Percentiles rank a stretch among this genome's conserved stretches.
Evolutionary conservation across 495 filamentous ascomycete species (phyloP).

Genomic region (Cercophora scortea): DNA sequence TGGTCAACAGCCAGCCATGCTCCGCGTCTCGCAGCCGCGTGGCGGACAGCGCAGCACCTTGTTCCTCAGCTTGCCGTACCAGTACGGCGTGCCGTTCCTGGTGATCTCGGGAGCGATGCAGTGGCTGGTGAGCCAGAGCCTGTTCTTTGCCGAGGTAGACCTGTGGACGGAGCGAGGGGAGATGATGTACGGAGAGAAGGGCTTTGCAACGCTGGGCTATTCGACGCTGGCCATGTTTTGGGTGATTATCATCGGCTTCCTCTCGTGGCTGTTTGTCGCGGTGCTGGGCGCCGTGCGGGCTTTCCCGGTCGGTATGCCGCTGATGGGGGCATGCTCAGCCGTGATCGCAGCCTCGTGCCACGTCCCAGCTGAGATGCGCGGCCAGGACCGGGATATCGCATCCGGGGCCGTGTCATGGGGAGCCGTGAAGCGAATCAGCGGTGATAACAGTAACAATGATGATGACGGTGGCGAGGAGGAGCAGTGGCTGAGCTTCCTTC

Average conservation of each 20-base stretch:
- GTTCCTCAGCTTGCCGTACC: slow-evolving; percentile 38
- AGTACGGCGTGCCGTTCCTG: slow-evolving; percentile 31
- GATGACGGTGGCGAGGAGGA: no score
- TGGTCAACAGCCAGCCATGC: not conserved
- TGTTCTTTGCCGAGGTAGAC: slow-evolving; percentile 26
- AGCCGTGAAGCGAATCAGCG: no score
- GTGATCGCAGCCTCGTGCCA: not conserved
- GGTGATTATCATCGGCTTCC: not conserved
- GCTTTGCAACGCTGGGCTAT: not conserved
- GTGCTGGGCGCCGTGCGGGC: not conserved
- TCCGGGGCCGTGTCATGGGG: no score
- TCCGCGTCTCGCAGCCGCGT: slow-evolving; percentile 15
- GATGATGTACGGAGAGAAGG: not conserved
- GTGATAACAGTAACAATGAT: no score
- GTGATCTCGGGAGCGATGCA: slow-evolving; percentile 23
- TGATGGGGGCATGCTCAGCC: not conserved
- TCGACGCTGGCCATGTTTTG: not conserved
- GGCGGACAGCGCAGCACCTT: slow-evolving; percentile 34
- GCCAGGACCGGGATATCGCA: no score
- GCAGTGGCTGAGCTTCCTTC: no score
- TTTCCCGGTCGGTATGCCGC: not conserved
- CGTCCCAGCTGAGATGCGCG: not conserved
- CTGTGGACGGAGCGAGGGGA: not conserved
- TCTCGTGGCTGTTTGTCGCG: not conserved
- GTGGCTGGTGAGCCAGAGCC: slow-evolving; percentile 29